phyloP scores from a whole-genome alignment of 2,329 filamentous ascomycete species.

The Beauveria pseudobassiana region DNA sequence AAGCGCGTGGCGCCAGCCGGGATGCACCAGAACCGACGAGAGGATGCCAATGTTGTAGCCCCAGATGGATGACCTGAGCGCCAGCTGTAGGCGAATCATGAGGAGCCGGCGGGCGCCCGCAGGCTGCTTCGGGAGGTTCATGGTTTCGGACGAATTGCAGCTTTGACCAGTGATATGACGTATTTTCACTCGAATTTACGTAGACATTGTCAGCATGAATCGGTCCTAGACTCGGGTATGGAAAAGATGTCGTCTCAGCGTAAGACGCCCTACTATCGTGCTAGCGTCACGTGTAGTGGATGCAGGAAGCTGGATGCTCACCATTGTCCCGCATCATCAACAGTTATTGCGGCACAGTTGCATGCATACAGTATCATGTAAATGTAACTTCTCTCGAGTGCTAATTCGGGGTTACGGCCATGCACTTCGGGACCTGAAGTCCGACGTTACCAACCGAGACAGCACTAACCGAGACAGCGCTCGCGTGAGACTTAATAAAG shows the following conservation, averaged over 20 bases:
- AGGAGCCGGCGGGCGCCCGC: constrained; percentile 29
- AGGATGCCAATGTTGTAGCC: constrained; percentile 53
- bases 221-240: background rate
- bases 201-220: background rate
- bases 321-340: background rate
- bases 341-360: too few species aligned
- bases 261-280: background rate
- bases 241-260: too few species aligned
- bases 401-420: too few species aligned
- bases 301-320: background rate
- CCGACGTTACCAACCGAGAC: too few species aligned
- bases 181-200: background rate
- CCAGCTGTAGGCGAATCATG: constrained; percentile 43
- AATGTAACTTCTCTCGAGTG: too few species aligned
- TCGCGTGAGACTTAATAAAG: too few species aligned
- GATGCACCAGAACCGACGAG: constrained; percentile 48
- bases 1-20: constrained; percentile 43
- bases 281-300: background rate
- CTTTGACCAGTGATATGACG: background rate
- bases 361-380: too few species aligned
- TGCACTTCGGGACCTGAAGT: too few species aligned
- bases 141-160: background rate
- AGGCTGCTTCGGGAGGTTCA: background rate
- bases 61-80: constrained; percentile 49
- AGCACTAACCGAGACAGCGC: too few species aligned